Conservation (phyloP, 306 rosid species). For the Cicer pinnatifidum region DNA sequence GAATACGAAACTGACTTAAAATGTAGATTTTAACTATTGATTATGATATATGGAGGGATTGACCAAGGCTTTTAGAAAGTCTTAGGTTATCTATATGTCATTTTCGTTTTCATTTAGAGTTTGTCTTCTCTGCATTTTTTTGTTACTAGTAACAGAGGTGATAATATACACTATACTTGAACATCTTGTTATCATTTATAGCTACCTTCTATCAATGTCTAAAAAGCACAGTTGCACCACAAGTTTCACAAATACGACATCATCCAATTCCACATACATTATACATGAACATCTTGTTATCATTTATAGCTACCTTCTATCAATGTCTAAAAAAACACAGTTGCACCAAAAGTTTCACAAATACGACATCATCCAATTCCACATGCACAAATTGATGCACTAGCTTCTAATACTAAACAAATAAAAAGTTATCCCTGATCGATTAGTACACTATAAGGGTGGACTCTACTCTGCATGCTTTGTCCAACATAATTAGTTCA, state of each 20-base stretch:
- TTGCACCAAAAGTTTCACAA: constrained; percentile 28
- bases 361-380: neutral
- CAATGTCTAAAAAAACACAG: constrained; percentile 30
- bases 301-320: constrained; percentile 12
- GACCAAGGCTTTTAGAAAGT: neutral
- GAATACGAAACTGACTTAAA: no score
- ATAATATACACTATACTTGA: neutral
- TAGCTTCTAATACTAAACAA: constrained; percentile 38
- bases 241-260: constrained; percentile 29
- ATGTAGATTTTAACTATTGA: no score
- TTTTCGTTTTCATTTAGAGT: constrained; percentile 14
- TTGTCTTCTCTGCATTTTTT: constrained; percentile 26
- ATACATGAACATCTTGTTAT: constrained; percentile 16
- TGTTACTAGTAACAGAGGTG: neutral
- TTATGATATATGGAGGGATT: neutral
- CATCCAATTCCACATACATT: neutral
- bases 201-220: constrained; percentile 33
- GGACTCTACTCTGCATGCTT: constrained; percentile 17
- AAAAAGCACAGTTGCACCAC: neutral
- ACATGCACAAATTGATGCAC: constrained; percentile 26
- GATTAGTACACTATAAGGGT: constrained; percentile 24
- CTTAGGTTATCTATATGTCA: constrained; percentile 10
- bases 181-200: constrained; percentile 24
- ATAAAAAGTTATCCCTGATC: neutral
- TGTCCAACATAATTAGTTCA: constrained; percentile 38